These are phyloP conservation scores for Fusarium sambucinum DNA, from an alignment of 2,329 filamentous ascomycete genomes.

Conservation along the genomic window DNA sequence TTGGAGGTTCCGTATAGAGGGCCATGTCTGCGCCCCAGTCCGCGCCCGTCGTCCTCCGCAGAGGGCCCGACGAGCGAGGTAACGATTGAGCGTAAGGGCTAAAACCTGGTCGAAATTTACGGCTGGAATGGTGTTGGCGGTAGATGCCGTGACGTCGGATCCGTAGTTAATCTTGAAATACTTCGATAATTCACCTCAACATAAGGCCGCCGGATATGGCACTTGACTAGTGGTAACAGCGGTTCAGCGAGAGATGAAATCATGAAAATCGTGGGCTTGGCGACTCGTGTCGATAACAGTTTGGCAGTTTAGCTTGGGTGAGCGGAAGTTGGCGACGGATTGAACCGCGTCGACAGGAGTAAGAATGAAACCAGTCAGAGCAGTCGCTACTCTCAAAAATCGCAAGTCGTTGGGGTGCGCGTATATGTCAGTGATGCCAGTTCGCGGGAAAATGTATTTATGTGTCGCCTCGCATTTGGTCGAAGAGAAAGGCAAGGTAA, in stretches of 20 bases:
- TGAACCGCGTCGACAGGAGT: not conserved
- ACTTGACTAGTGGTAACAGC: slow-evolving; percentile 33
- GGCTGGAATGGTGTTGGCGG: slow-evolving; percentile 18
- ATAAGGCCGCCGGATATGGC: slow-evolving; percentile 43
- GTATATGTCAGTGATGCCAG: slow-evolving; percentile 5
- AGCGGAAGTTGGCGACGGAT: slow-evolving; percentile 5
- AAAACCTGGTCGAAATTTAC: slow-evolving; percentile 23
- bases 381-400: slow-evolving; percentile 10
- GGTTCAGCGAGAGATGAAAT: slow-evolving; percentile 38
- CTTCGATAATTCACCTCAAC: slow-evolving; percentile 38
- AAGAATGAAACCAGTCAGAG: slow-evolving; percentile 6
- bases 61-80: slow-evolving; percentile 69
- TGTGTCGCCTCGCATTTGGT: slow-evolving; percentile 15
- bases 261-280: slow-evolving; percentile 42
- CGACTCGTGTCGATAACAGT: slow-evolving; percentile 2
- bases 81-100: slow-evolving; percentile 25
- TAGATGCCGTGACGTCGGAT: slow-evolving; percentile 22
- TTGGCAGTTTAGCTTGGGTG: slow-evolving; percentile 2
- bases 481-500: slow-evolving; percentile 8
- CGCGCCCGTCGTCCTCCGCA: slow-evolving; percentile 71
- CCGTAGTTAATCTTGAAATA: slow-evolving; percentile 16
- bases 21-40: slow-evolving; percentile 60
- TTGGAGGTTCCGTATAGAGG: slow-evolving; percentile 68
- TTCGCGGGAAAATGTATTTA: not conserved
- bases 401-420: slow-evolving; percentile 23